A percentile compares a stretch with the other conserved stretches of the same genome.
phyloP scores from a whole-genome alignment of 495 filamentous ascomycete genomes.

The Aspergillus hancockii region DNA sequence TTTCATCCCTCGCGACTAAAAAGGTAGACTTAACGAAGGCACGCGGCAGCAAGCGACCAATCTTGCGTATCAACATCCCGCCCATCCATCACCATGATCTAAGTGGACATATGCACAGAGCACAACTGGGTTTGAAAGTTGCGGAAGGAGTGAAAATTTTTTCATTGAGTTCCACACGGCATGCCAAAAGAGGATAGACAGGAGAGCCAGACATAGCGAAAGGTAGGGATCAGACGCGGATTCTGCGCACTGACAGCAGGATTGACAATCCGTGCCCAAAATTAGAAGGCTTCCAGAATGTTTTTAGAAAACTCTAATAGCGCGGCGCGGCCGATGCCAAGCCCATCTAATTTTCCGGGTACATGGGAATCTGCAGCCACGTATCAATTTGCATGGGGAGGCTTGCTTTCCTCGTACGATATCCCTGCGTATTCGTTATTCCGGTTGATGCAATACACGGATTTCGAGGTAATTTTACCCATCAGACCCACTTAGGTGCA shows the following conservation, averaged over 20 bases:
- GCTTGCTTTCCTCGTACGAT: background rate
- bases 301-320: conserved; percentile 8
- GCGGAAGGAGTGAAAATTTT: conserved; percentile 1
- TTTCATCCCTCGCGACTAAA: background rate
- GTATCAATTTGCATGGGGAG: background rate
- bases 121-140: background rate
- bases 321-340: conserved; percentile 12
- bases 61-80: background rate
- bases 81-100: background rate
- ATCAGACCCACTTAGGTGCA: background rate
- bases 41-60: background rate
- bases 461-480: background rate
- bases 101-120: conserved; percentile 1
- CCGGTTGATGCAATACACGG: background rate
- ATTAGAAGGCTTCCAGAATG: conserved; percentile 19
- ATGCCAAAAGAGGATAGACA: background rate
- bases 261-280: conserved; percentile 5
- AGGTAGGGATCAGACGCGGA: background rate
- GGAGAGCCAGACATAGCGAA: background rate
- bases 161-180: background rate
- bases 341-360: background rate
- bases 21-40: background rate
- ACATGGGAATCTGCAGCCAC: conserved; percentile 4
- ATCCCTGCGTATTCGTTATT: conserved; percentile 4
- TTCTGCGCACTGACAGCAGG: conserved; percentile 8